These are phyloP conservation scores for Phaeomoniella chlamydospora DNA, from an alignment of 2,329 filamentous ascomycete genomes.

Conservation along the genomic window DNA sequence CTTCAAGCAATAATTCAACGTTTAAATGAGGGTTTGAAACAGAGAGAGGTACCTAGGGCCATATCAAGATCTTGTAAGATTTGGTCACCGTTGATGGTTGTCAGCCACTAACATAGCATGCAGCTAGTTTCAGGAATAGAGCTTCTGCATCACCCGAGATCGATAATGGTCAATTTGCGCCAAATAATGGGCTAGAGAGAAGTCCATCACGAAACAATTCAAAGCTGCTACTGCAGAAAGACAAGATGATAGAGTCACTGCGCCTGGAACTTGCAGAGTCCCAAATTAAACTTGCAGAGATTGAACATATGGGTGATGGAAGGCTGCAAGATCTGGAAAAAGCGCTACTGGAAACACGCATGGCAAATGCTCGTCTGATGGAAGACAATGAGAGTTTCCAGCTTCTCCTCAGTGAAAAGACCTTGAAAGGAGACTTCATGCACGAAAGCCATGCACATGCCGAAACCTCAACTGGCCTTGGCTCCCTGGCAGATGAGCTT, in stretches of 20 bases:
- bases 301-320: conserved; percentile 83
- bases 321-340: conserved; percentile 82
- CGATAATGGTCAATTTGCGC: conserved; percentile 69
- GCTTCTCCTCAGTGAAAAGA: conserved; percentile 84
- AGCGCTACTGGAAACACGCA: conserved; percentile 76
- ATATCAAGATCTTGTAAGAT: conserved; percentile 37
- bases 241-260: conserved; percentile 87
- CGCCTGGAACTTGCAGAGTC: conserved; percentile 85
- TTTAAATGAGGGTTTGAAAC: conserved; percentile 75
- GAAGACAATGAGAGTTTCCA: conserved; percentile 99
- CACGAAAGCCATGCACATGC: conserved; percentile 36
- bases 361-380: conserved; percentile 91
- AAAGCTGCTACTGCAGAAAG: conserved; percentile 83
- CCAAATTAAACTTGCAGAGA: conserved; percentile 87
- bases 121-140: conserved; percentile 34
- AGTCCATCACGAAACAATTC: conserved; percentile 84
- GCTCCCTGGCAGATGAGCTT: conserved; percentile 74
- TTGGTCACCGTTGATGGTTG: not conserved
- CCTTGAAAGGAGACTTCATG: conserved; percentile 84
- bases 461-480: conserved; percentile 27
- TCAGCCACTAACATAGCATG: conserved; percentile 3
- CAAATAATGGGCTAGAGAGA: conserved; percentile 67
- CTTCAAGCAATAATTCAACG: conserved; percentile 82
- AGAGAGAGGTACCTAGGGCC: conserved; percentile 44
- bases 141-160: conserved; percentile 40